Conservation (phyloP, 2,329 filamentous ascomycete genomes). For the Didymella segeticola region DNA sequence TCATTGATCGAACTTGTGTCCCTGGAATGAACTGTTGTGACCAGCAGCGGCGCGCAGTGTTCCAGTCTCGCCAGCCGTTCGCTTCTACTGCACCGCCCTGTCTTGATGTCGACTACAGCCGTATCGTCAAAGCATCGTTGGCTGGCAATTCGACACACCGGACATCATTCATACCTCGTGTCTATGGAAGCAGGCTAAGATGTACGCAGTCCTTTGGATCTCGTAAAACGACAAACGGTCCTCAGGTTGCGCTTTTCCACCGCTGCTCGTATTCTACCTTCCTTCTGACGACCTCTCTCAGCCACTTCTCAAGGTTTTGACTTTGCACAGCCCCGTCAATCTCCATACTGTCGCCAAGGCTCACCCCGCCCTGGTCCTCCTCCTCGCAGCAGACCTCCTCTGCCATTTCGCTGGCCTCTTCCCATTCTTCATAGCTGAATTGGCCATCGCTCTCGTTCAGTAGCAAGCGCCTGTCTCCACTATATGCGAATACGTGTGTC, state of each 20-base stretch:
- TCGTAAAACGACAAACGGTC: too few relatives aligned
- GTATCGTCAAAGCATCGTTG: too few relatives aligned
- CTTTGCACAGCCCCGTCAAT: slow-evolving; percentile 42
- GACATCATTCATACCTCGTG: too few relatives aligned
- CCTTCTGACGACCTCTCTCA: slow-evolving; percentile 49
- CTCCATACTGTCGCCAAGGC: slow-evolving; percentile 47
- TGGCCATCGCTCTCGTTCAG: slow-evolving; percentile 81
- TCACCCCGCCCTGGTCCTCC: slow-evolving; percentile 46
- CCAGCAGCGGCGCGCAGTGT: too few relatives aligned
- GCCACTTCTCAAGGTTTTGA: slow-evolving; percentile 46
- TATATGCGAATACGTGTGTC: slow-evolving; percentile 83
- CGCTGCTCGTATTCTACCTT: slow-evolving; percentile 50
- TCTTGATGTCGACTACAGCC: too few relatives aligned
- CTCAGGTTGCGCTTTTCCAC: slow-evolving; percentile 51
- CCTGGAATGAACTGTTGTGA: too few relatives aligned
- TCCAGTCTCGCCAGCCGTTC: too few relatives aligned
- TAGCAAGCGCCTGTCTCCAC: slow-evolving; percentile 69
- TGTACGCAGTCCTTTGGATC: too few relatives aligned
- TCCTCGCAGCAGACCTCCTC: slow-evolving; percentile 68
- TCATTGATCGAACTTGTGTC: too few relatives aligned
- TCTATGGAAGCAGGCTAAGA: too few relatives aligned
- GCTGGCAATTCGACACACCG: too few relatives aligned
- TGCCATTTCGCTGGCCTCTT: slow-evolving; percentile 70
- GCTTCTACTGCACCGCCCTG: too few relatives aligned
- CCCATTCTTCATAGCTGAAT: slow-evolving; percentile 80